Conservation (phyloP, 2,329 filamentous ascomycete species). For the Cercospora berteroae region DNA sequence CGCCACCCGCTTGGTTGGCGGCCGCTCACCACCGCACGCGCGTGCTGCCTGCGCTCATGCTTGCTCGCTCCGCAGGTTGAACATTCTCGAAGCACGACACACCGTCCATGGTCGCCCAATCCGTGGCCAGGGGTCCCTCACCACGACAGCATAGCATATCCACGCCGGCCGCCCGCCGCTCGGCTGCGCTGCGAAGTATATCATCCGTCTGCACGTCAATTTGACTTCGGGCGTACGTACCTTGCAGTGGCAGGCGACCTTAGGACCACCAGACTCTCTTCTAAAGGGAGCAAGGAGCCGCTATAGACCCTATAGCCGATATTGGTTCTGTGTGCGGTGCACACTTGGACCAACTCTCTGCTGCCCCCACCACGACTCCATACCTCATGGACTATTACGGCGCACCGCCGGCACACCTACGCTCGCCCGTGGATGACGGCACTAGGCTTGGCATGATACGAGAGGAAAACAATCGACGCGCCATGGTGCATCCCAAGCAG, state of each 20-base stretch:
- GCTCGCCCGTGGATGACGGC: slow-evolving; percentile 8
- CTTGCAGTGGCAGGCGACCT: slow-evolving; percentile 3
- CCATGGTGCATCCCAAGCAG: slow-evolving; percentile 4
- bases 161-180: background rate
- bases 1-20: slow-evolving; percentile 1
- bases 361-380: background rate
- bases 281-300: slow-evolving; percentile 1
- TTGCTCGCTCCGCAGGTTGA: background rate
- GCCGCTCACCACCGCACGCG: background rate
- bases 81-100: slow-evolving; percentile 3
- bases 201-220: slow-evolving; percentile 15
- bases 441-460: slow-evolving; percentile 13
- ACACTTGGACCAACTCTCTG: background rate
- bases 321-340: slow-evolving; percentile 12
- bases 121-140: background rate
- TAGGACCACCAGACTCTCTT: background rate
- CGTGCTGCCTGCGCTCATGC: background rate
- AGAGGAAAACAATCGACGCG: slow-evolving; percentile 10
- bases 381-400: slow-evolving; percentile 14
- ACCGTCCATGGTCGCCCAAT: background rate
- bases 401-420: slow-evolving; percentile 11
- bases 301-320: slow-evolving; percentile 5
- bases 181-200: slow-evolving; percentile 5
- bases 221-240: slow-evolving; percentile 12
- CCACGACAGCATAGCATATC: slow-evolving; percentile 1